These are phyloP conservation scores for Lotmaria passim DNA, from an alignment of 208 protist species.

Conservation along the genomic window DNA sequence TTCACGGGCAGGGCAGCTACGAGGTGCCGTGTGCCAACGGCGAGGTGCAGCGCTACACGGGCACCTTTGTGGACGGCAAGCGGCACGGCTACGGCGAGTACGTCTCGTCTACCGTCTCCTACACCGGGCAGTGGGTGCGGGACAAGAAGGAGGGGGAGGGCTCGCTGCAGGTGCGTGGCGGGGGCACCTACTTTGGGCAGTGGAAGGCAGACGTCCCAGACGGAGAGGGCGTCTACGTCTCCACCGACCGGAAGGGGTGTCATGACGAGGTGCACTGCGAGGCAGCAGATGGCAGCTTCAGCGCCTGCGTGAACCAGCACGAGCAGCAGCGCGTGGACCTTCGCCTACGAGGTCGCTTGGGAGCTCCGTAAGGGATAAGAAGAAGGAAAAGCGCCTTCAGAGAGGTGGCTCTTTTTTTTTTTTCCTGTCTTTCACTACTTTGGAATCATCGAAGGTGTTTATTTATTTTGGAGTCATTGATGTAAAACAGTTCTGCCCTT, in stretches of 20 bases:
- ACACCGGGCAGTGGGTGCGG: conserved; percentile 74
- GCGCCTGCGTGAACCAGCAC: conserved; percentile 13
- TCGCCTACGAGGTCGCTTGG: conserved; percentile 19
- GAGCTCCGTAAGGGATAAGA: too few species aligned
- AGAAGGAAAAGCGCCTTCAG: too few species aligned
- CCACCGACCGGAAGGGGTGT: conserved; percentile 9
- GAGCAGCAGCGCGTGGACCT: conserved; percentile 29
- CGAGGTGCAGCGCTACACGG: conserved; percentile 54
- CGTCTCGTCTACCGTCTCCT: conserved; percentile 49
- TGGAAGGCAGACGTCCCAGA: conserved; percentile 68
- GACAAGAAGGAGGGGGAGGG: conserved; percentile 81
- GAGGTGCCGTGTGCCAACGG: conserved; percentile 18
- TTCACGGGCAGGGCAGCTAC: conserved; percentile 72
- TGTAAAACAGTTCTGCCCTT: neutral
- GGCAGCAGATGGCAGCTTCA: conserved; percentile 26
- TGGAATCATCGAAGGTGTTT: neutral
- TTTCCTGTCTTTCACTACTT: neutral
- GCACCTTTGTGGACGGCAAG: conserved; percentile 66
- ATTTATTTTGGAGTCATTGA: neutral
- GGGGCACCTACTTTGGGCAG: conserved; percentile 48
- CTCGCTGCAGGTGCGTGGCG: conserved; percentile 37
- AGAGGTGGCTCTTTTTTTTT: neutral
- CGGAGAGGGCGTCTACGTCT: conserved; percentile 48
- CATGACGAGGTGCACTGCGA: conserved; percentile 31
- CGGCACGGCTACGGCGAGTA: conserved; percentile 76